These are phyloP conservation scores for Aureobasidium sp. DNA, from an alignment of 2,329 filamentous ascomycete genomes.

Conservation along the genomic window DNA sequence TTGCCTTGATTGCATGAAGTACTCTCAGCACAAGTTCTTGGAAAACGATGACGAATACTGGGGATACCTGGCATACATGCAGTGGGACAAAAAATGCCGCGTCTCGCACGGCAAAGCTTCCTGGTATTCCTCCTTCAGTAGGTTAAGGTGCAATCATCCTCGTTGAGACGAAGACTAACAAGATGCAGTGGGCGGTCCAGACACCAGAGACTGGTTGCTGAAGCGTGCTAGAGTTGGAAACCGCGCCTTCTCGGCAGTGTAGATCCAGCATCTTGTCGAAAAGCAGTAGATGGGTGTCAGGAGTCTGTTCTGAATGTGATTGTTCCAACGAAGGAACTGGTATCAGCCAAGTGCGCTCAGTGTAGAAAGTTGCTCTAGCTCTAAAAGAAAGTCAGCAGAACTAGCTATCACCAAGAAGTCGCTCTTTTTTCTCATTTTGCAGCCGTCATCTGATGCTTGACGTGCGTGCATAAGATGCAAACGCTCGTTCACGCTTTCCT, in stretches of 20 bases:
- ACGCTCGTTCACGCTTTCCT: neutral
- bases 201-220: neutral
- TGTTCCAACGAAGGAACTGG: neutral
- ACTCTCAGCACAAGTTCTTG: conserved; percentile 13
- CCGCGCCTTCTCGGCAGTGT: too few relatives aligned
- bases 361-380: neutral
- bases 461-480: neutral
- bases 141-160: neutral
- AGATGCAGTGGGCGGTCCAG: neutral
- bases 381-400: neutral
- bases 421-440: too few relatives aligned
- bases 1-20: conserved; percentile 27
- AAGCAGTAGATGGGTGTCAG: neutral
- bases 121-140: conserved; percentile 24
- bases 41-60: conserved; percentile 20
- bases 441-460: neutral
- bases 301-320: neutral
- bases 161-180: neutral
- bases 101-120: conserved; percentile 22
- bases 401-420: neutral
- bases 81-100: conserved; percentile 23
- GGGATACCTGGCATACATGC: conserved; percentile 14
- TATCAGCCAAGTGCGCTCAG: neutral
- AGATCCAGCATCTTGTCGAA: too few relatives aligned
- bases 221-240: neutral